Percentiles rank a stretch among this genome's conserved stretches.
phyloP scores from a whole-genome alignment of 2,329 filamentous ascomycete genomes.

The Pezicula rhizophila region DNA sequence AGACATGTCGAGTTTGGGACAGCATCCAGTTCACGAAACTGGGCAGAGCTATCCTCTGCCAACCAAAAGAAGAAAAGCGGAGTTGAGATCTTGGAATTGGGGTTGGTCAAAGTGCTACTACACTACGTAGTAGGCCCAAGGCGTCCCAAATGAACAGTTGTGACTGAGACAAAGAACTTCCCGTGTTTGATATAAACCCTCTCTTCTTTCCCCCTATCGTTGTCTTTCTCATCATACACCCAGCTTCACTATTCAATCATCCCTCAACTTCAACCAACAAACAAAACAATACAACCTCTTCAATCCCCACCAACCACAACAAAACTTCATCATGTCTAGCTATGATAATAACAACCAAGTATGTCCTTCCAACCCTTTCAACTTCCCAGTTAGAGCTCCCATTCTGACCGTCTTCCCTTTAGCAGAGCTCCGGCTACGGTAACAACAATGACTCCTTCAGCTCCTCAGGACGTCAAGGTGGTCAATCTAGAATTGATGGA shows the following conservation, averaged over 20 bases:
- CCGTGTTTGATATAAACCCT: not conserved
- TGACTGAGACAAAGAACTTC: not conserved
- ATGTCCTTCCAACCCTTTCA: conserved; percentile 7
- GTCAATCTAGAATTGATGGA: conserved; percentile 8
- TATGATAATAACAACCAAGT: conserved; percentile 26
- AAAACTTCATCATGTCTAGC: conserved; percentile 24
- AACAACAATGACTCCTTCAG: conserved; percentile 12
- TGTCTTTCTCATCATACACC: not conserved
- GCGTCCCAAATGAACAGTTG: not conserved
- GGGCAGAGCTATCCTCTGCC: too few species aligned
- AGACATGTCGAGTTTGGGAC: too few species aligned
- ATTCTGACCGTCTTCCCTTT: conserved; percentile 10
- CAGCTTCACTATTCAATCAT: conserved; percentile 1
- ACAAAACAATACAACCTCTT: conserved; percentile 4
- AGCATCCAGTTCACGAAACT: too few species aligned
- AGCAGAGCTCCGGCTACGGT: conserved; percentile 8
- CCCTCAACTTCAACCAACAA: conserved; percentile 3
- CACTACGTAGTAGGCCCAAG: not conserved
- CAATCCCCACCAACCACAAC: conserved; percentile 1
- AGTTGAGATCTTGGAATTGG: not conserved
- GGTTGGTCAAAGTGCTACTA: not conserved
- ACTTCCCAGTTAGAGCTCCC: conserved; percentile 7
- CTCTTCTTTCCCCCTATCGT: not conserved
- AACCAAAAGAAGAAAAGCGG: too few species aligned
- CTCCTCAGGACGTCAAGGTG: conserved; percentile 3